Conservation (phyloP, 179 eudicot species). For the Spergularia azorica region DNA sequence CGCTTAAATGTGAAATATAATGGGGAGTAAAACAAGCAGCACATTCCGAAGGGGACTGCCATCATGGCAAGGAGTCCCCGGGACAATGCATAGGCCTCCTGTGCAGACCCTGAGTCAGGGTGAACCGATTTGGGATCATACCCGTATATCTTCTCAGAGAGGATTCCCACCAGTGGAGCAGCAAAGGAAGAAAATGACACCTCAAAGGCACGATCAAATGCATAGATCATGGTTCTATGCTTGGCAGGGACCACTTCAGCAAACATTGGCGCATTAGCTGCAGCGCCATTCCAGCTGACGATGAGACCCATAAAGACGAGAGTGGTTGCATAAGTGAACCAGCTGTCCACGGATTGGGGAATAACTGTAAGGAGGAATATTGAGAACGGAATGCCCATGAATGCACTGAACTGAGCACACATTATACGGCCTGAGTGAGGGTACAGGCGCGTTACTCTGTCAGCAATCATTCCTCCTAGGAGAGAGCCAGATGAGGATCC, state of each 20-base stretch:
- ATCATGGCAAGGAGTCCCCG: conserved; percentile 84
- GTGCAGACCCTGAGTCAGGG: conserved; percentile 50
- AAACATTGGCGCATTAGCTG: conserved; percentile 85
- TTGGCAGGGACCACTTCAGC: conserved; percentile 90
- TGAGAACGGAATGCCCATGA: conserved; percentile 94
- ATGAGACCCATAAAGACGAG: conserved; percentile 85
- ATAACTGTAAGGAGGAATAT: conserved; percentile 73
- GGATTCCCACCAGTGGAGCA: conserved; percentile 88
- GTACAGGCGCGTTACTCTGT: conserved; percentile 51
- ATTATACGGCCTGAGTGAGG: conserved; percentile 77
- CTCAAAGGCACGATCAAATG: conserved; percentile 92
- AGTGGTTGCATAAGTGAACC: conserved; percentile 52
- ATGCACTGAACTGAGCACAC: conserved; percentile 93
- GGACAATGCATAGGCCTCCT: conserved; percentile 81
- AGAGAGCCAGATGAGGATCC: conserved; percentile 78
- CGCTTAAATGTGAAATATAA: conserved; percentile 62
- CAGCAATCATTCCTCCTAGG: conserved; percentile 79
- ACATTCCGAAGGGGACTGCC: conserved; percentile 86
- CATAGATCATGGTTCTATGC: conserved; percentile 95
- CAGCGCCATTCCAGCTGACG: conserved; percentile 85
- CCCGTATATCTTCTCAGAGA: conserved; percentile 86
- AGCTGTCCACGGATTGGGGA: conserved; percentile 66
- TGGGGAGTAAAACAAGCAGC: conserved; percentile 79
- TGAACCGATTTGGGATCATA: conserved; percentile 67
- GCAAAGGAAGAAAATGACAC: conserved; percentile 93